Conservation (phyloP, 306 rosid genomes). For the Parietaria judaica region DNA sequence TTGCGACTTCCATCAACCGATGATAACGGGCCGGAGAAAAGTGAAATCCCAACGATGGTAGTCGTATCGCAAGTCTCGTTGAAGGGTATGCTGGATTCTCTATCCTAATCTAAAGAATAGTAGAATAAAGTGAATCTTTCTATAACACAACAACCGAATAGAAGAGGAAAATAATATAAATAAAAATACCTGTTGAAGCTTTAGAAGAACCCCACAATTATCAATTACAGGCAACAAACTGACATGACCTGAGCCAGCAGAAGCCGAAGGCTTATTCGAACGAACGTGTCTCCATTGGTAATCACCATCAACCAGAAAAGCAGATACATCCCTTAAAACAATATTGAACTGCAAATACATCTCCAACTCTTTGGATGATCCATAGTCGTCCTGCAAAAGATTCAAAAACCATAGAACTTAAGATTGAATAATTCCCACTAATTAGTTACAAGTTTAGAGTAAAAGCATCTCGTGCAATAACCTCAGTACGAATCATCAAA, state of each 20-base stretch:
- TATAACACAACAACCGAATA: neutral
- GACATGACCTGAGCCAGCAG: constrained; percentile 23
- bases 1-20: constrained; percentile 73
- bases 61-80: constrained; percentile 69
- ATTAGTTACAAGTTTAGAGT: constrained; percentile 1
- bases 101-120: constrained; percentile 52
- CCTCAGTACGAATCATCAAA: constrained; percentile 76
- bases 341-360: constrained; percentile 86
- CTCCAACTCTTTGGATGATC: constrained; percentile 47
- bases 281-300: constrained; percentile 61
- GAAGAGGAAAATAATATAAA: constrained; percentile 7
- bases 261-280: constrained; percentile 26
- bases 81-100: constrained; percentile 71
- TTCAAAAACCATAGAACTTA: constrained; percentile 8
- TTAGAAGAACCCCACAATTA: constrained; percentile 68
- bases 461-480: constrained; percentile 16
- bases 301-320: constrained; percentile 93
- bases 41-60: constrained; percentile 83
- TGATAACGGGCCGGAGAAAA: constrained; percentile 98
- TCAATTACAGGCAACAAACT: constrained; percentile 74
- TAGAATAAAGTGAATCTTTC: constrained; percentile 10
- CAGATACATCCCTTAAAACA: constrained; percentile 84
- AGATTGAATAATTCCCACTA: constrained; percentile 9
- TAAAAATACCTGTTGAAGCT: constrained; percentile 68
- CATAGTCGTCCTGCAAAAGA: constrained; percentile 55